Conservation (phyloP, 1,284 basidiomycete genomes). For the Inonotus hispidus region DNA sequence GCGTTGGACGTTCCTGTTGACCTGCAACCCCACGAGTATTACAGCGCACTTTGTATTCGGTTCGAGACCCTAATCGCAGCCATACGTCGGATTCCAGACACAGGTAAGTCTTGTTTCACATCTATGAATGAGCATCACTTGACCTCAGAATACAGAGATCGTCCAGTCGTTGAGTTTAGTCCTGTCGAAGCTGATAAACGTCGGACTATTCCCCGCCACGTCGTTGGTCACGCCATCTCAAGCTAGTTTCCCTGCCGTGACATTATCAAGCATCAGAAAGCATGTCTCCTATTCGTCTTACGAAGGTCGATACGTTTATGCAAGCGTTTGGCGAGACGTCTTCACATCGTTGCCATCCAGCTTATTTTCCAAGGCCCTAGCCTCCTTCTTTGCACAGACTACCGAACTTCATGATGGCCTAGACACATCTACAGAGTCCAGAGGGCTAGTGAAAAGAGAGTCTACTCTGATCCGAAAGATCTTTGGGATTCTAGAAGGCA, state of each 20-base stretch:
- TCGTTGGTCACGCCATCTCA: slow-evolving; percentile 40
- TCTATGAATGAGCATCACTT: neutral
- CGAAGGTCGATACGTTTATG: slow-evolving; percentile 31
- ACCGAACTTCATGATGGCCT: slow-evolving; percentile 27
- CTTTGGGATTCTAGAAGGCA: slow-evolving; percentile 42
- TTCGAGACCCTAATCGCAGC: slow-evolving; percentile 44
- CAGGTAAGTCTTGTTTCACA: slow-evolving; percentile 20
- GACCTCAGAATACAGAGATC: slow-evolving; percentile 22
- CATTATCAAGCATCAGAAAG: slow-evolving; percentile 41
- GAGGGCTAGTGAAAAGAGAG: slow-evolving; percentile 46
- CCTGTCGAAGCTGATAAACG: slow-evolving; percentile 57
- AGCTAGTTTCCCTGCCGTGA: slow-evolving; percentile 57
- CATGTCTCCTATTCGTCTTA: slow-evolving; percentile 29
- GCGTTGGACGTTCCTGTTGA: neutral
- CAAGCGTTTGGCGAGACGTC: slow-evolving; percentile 44
- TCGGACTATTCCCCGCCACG: slow-evolving; percentile 56
- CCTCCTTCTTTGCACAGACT: slow-evolving; percentile 52
- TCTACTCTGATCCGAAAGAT: slow-evolving; percentile 42
- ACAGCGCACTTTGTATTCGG: slow-evolving; percentile 45
- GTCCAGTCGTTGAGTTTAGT: slow-evolving; percentile 28
- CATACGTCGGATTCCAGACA: slow-evolving; percentile 30
- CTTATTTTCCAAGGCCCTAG: slow-evolving; percentile 47
- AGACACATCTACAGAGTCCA: slow-evolving; percentile 30
- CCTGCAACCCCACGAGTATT: slow-evolving; percentile 51
- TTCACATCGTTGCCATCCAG: slow-evolving; percentile 47